Conservation (phyloP, 202 grass and related monocot species). For the Bolboschoenoplectus hybrid region DNA sequence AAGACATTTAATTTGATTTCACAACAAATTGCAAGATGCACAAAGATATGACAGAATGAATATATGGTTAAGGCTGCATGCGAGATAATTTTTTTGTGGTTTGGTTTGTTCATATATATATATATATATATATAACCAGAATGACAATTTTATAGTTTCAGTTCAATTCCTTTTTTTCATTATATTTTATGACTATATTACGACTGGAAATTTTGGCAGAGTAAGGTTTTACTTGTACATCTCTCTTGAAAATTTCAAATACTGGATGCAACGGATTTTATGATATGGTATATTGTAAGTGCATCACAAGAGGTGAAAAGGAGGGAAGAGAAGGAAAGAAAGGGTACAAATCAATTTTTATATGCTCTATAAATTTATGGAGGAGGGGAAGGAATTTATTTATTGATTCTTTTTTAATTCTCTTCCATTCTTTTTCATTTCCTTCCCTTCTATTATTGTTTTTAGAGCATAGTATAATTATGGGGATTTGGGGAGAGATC, state of each 20-base stretch:
- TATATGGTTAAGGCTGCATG: neutral
- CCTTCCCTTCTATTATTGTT: too few relatives aligned
- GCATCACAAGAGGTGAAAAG: too few relatives aligned
- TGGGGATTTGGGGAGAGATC: too few relatives aligned
- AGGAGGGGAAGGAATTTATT: too few relatives aligned
- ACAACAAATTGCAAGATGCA: neutral
- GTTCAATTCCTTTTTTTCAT: neutral
- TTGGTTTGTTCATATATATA: conserved; percentile 8
- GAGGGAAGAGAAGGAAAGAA: too few relatives aligned
- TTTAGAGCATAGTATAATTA: too few relatives aligned
- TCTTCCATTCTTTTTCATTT: too few relatives aligned
- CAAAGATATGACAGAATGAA: neutral
- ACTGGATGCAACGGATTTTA: neutral
- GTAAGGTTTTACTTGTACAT: conserved; percentile 16
- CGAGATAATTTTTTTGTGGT: neutral
- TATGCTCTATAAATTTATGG: too few relatives aligned
- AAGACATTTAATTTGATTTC: conserved; percentile 19
- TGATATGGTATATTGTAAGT: conserved; percentile 4
- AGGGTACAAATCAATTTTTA: too few relatives aligned
- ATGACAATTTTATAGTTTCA: conserved; percentile 3
- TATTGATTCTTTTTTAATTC: too few relatives aligned
- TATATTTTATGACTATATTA: neutral
- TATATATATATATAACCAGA: neutral
- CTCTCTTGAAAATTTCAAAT: neutral
- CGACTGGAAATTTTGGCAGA: neutral